phyloP scores from a whole-genome alignment of 2,329 filamentous ascomycete genomes.

The Westerdykella ornata region DNA sequence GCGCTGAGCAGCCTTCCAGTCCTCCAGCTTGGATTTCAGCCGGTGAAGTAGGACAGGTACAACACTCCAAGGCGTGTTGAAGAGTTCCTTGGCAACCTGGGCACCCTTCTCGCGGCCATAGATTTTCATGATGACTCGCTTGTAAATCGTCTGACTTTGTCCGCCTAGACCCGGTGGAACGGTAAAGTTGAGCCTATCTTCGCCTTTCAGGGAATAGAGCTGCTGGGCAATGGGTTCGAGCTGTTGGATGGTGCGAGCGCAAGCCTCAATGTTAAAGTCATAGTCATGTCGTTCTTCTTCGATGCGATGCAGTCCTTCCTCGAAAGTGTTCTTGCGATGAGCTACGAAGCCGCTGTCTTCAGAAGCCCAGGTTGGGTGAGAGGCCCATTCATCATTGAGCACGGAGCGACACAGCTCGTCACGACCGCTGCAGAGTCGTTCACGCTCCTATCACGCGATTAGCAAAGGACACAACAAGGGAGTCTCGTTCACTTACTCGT shows the following conservation, averaged over 20 bases:
- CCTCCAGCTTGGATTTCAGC: conserved; percentile 92
- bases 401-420: conserved; percentile 92
- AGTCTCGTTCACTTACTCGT: too few relatives aligned
- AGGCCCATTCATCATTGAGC: conserved; percentile 96
- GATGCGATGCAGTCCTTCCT: conserved; percentile 90
- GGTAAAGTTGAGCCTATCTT: conserved; percentile 68
- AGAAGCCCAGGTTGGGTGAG: conserved; percentile 96
- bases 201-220: conserved; percentile 66
- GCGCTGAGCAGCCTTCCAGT: conserved; percentile 93
- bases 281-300: conserved; percentile 98
- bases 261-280: conserved; percentile 95
- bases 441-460: conserved; percentile 62
- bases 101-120: conserved; percentile 80
- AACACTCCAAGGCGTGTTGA: conserved; percentile 74
- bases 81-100: conserved; percentile 81
- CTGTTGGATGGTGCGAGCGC: conserved; percentile 88
- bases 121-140: conserved; percentile 94
- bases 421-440: conserved; percentile 86
- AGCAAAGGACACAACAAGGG: too few relatives aligned
- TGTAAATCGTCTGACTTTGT: conserved; percentile 93
- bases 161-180: conserved; percentile 81
- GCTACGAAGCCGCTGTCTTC: conserved; percentile 97
- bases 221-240: conserved; percentile 91
- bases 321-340: conserved; percentile 91
- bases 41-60: conserved; percentile 82